A percentile compares a stretch with the other conserved stretches of the same genome.
Evolutionary conservation across 495 filamentous ascomycete genomes (phyloP).

Genomic region (Monascus purpureus): DNA sequence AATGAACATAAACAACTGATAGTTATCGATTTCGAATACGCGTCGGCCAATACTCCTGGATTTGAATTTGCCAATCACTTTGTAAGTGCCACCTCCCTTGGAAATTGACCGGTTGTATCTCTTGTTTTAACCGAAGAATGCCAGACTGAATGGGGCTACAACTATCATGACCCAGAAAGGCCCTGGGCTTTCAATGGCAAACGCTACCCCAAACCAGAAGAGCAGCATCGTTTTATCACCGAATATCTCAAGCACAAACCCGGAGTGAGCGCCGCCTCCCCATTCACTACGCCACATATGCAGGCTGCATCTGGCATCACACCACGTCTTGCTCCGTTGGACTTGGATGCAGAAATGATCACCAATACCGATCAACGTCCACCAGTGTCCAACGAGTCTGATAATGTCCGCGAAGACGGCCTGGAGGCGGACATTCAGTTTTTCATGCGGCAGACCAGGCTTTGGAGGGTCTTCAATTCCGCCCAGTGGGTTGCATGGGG

Average conservation of each 20-base stretch:
- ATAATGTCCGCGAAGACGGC: slow-evolving; percentile 42
- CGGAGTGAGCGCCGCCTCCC: slow-evolving; percentile 39
- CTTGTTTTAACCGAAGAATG: too few species aligned
- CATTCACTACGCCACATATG: slow-evolving; percentile 33
- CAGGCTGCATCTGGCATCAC: slow-evolving; percentile 17
- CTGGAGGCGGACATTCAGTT: slow-evolving; percentile 48
- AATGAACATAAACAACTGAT: slow-evolving; percentile 91
- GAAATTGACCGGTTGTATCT: too few species aligned
- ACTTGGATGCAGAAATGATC: slow-evolving; percentile 15
- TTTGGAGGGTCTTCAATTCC: slow-evolving; percentile 78
- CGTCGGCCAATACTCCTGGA: slow-evolving; percentile 74
- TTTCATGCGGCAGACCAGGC: slow-evolving; percentile 58
- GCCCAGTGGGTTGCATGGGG: slow-evolving; percentile 96
- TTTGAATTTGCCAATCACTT: slow-evolving; percentile 98
- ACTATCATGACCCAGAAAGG: slow-evolving; percentile 63
- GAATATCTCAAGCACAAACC: slow-evolving; percentile 76
- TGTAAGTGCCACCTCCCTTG: slow-evolving; percentile 29
- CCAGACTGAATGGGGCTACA: slow-evolving; percentile 87
- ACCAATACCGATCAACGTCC: slow-evolving; percentile 9
- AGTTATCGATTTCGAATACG: slow-evolving; percentile 98
- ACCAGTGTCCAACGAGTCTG: slow-evolving; percentile 31
- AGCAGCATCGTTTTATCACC: slow-evolving; percentile 72
- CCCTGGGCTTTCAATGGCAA: slow-evolving; percentile 54
- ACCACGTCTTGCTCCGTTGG: slow-evolving; percentile 17
- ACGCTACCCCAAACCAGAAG: slow-evolving; percentile 60